A percentile compares a stretch with the other conserved stretches of the same genome.
Evolutionary conservation across 2,329 filamentous ascomycete genomes (phyloP).

Genomic region (Cordyceps tenuipes): DNA sequence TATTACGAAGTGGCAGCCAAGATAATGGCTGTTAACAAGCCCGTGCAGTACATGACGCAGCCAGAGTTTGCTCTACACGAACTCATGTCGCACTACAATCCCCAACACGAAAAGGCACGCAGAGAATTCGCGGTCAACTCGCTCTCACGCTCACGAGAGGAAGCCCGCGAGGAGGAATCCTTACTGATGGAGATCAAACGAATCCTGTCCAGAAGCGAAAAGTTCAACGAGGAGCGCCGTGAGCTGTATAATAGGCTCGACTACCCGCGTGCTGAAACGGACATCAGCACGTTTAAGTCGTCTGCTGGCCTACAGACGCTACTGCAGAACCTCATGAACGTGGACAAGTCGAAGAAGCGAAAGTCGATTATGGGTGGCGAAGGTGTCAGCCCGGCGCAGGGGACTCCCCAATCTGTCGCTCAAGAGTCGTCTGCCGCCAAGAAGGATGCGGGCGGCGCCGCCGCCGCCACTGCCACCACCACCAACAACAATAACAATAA

Average conservation of each 20-base stretch:
- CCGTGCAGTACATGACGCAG: slow-evolving; percentile 77
- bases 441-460: slow-evolving; percentile 37
- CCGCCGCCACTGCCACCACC: not conserved
- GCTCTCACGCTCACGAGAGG: slow-evolving; percentile 71
- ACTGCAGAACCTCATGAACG: slow-evolving; percentile 71
- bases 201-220: slow-evolving; percentile 78
- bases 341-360: slow-evolving; percentile 85
- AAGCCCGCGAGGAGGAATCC: slow-evolving; percentile 86
- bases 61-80: slow-evolving; percentile 78
- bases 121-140: slow-evolving; percentile 80
- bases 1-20: slow-evolving; percentile 83
- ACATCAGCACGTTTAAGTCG: slow-evolving; percentile 70
- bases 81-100: slow-evolving; percentile 78
- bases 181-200: slow-evolving; percentile 84
- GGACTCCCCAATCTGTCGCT: slow-evolving; percentile 29
- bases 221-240: slow-evolving; percentile 77
- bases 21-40: slow-evolving; percentile 73
- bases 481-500: slow-evolving; percentile 13
- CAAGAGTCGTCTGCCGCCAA: slow-evolving; percentile 27
- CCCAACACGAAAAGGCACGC: slow-evolving; percentile 65
- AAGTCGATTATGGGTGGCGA: slow-evolving; percentile 60
- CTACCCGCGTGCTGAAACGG: slow-evolving; percentile 61
- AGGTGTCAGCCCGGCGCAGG: slow-evolving; percentile 36
- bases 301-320: slow-evolving; percentile 72
- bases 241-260: slow-evolving; percentile 84